These are phyloP conservation scores for Acrocalymma vagum DNA, from an alignment of 2,329 filamentous ascomycete genomes.

Conservation along the genomic window DNA sequence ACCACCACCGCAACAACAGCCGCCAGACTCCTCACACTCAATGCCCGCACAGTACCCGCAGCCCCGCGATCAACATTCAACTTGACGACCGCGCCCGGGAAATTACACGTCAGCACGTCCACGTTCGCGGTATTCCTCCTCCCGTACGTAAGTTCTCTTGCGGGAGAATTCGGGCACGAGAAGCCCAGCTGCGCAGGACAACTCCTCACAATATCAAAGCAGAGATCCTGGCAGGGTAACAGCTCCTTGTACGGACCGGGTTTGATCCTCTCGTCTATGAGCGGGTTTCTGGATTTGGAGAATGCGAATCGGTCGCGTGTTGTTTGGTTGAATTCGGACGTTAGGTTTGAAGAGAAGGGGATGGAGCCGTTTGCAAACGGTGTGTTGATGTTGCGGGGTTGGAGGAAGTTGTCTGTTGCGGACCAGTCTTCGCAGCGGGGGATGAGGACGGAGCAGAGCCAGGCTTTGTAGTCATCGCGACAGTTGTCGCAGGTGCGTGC, in stretches of 20 bases:
- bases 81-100: conserved; percentile 50
- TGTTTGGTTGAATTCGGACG: conserved; percentile 32
- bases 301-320: conserved; percentile 45
- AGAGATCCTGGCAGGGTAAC: conserved; percentile 86
- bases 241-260: conserved; percentile 96
- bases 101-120: conserved; percentile 47
- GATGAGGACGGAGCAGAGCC: conserved; percentile 93
- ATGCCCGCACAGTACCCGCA: conserved; percentile 9
- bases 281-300: conserved; percentile 71
- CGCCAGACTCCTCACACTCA: conserved; percentile 7
- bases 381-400: conserved; percentile 74
- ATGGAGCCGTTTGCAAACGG: conserved; percentile 74
- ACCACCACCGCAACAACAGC: conserved; percentile 14
- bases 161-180: conserved; percentile 67
- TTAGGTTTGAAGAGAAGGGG: conserved; percentile 18
- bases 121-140: conserved; percentile 19
- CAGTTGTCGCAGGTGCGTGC: conserved; percentile 80
- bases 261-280: conserved; percentile 75
- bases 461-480: conserved; percentile 82
- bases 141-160: conserved; percentile 34
- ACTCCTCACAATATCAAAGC: conserved; percentile 83
- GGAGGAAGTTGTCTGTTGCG: conserved; percentile 59
- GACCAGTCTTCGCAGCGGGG: conserved; percentile 90
- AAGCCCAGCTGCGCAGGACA: conserved; percentile 84
- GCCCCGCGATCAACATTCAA: conserved; percentile 35